A percentile compares a stretch with the other conserved stretches of the same genome.
Evolutionary conservation across 2,329 filamentous ascomycete genomes (phyloP).

Genomic region (Lojkania enalia): DNA sequence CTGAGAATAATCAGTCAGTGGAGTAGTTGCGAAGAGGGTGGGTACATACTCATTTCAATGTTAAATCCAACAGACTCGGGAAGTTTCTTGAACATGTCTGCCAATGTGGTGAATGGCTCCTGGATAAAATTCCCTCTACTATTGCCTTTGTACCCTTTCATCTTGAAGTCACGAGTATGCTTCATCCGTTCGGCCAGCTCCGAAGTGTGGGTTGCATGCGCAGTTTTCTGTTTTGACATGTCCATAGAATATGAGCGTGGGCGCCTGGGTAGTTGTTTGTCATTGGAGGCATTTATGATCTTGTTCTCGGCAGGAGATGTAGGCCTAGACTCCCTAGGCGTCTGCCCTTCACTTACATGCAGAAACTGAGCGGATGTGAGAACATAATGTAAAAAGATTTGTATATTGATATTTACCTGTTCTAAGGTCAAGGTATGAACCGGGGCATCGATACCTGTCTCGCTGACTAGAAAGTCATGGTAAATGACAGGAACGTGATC

Average conservation of each 20-base stretch:
- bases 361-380: too few relatives aligned
- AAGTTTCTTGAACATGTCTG: constrained; percentile 86
- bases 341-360: constrained; percentile 70
- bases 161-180: constrained; percentile 92
- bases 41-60: constrained; percentile 80
- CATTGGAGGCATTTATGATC: constrained; percentile 19
- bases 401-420: too few relatives aligned
- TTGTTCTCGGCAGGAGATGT: constrained; percentile 47
- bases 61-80: constrained; percentile 89
- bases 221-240: constrained; percentile 45
- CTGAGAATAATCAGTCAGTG: constrained; percentile 28
- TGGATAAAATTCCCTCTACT: constrained; percentile 93
- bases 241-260: constrained; percentile 64
- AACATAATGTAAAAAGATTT: too few relatives aligned
- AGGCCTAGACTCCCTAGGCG: constrained; percentile 52
- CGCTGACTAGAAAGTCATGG: constrained; percentile 96
- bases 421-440: constrained; percentile 94
- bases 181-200: constrained; percentile 86
- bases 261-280: constrained; percentile 31
- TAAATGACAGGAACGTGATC: constrained; percentile 98
- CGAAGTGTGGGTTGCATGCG: constrained; percentile 48
- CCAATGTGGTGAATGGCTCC: constrained; percentile 90
- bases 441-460: constrained; percentile 94
- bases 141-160: constrained; percentile 94
- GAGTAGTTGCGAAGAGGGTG: not conserved